Conservation (phyloP, 164 flowering plant species). For the Stephania japonica region DNA sequence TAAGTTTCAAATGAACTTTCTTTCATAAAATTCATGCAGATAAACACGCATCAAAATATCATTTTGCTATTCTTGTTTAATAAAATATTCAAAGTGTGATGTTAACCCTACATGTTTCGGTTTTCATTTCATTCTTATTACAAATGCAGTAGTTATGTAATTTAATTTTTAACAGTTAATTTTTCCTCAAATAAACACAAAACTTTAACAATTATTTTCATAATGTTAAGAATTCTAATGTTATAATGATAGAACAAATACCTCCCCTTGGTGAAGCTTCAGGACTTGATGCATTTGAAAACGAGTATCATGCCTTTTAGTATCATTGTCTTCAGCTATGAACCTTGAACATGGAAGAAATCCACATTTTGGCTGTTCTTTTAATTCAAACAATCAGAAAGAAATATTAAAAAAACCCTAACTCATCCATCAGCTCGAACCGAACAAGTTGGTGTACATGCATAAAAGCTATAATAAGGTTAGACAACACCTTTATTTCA, state of each 20-base stretch:
- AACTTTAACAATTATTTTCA: neutral
- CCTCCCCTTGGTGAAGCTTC: constrained; percentile 73
- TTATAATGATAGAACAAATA: constrained; percentile 12
- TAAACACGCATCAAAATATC: neutral
- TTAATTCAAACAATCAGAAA: constrained; percentile 9
- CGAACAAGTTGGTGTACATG: neutral
- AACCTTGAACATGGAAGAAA: constrained; percentile 79
- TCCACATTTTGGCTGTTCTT: constrained; percentile 89
- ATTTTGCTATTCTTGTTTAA: too few relatives aligned
- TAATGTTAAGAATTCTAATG: neutral
- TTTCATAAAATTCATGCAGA: neutral
- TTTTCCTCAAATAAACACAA: neutral
- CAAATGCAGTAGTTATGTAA: too few relatives aligned
- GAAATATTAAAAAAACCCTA: constrained; percentile 3
- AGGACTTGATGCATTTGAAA: constrained; percentile 82
- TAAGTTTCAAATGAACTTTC: neutral
- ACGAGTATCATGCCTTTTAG: constrained; percentile 56
- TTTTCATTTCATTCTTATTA: too few relatives aligned
- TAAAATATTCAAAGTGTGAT: neutral
- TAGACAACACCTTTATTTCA: constrained; percentile 74
- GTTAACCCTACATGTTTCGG: too few relatives aligned
- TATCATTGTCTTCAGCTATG: constrained; percentile 50
- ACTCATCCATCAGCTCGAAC: neutral
- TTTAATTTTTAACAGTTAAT: too few relatives aligned
- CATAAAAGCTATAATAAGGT: neutral